A percentile compares a stretch with the other conserved stretches of the same genome.
phyloP scores from a whole-genome alignment of 1,139 yeast species.

The Debaryomyces sp. region DNA sequence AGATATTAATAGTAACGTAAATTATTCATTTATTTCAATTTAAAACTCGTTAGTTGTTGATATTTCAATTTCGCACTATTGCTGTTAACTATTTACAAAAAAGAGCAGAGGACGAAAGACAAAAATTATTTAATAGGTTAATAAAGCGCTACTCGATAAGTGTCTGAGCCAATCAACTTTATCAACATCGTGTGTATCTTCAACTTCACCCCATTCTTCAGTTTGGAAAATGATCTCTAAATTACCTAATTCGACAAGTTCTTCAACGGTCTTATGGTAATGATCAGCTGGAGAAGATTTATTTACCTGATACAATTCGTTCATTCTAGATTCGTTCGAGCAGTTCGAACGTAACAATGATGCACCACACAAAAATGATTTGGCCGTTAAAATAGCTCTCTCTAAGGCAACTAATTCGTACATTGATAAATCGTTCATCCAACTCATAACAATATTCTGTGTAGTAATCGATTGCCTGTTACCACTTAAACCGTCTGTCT shows the following conservation, averaged over 20 bases:
- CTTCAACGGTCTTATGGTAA: slow-evolving; percentile 55
- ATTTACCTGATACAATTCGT: slow-evolving; percentile 38
- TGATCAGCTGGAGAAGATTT: slow-evolving; percentile 27
- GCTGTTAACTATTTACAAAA: slow-evolving; percentile 7
- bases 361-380: slow-evolving; percentile 83
- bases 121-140: slow-evolving; percentile 20
- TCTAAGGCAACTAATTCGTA: slow-evolving; percentile 90
- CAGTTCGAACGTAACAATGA: slow-evolving; percentile 43
- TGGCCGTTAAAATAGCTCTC: slow-evolving; percentile 80
- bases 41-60: slow-evolving; percentile 1
- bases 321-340: slow-evolving; percentile 23
- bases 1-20: neutral
- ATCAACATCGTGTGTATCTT: slow-evolving; percentile 96
- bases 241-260: slow-evolving; percentile 75
- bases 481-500: slow-evolving; percentile 77
- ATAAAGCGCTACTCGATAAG: slow-evolving; percentile 77
- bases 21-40: neutral
- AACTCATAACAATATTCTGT: slow-evolving; percentile 61
- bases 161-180: slow-evolving; percentile 85
- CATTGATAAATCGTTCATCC: slow-evolving; percentile 62
- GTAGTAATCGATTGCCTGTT: slow-evolving; percentile 68
- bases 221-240: slow-evolving; percentile 86
- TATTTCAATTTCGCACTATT: slow-evolving; percentile 7
- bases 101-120: neutral
- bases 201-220: slow-evolving; percentile 96